Percentiles rank a stretch among this genome's conserved stretches.
phyloP scores from a whole-genome alignment of 106 monocot genomes.

The Agapanthus africanus region DNA sequence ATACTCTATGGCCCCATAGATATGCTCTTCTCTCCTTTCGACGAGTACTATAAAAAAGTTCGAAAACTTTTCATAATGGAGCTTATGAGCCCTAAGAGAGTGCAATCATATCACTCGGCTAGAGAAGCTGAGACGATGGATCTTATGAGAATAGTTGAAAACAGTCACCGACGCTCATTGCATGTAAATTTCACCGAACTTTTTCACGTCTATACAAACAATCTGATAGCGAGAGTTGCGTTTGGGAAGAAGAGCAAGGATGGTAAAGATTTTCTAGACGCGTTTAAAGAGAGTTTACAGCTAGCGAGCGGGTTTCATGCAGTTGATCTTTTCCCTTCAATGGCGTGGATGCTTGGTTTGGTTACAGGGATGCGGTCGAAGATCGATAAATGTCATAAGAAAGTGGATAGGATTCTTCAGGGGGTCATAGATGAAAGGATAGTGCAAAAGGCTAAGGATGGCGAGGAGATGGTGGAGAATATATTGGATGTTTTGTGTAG shows the following conservation, averaged over 20 bases:
- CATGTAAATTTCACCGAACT: slow-evolving; percentile 7
- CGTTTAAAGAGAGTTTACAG: neutral
- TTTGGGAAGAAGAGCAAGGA: slow-evolving; percentile 8
- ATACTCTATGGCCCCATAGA: slow-evolving; percentile 6
- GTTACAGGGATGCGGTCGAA: slow-evolving; percentile 5
- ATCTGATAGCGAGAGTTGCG: neutral
- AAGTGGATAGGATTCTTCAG: slow-evolving; percentile 5
- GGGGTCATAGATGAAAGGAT: slow-evolving; percentile 4
- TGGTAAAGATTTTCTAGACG: neutral
- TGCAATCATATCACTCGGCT: neutral
- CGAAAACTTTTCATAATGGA: slow-evolving; percentile 6
- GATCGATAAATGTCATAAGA: slow-evolving; percentile 7
- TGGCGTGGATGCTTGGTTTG: neutral
- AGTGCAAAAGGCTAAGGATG: neutral
- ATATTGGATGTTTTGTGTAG: slow-evolving; percentile 6
- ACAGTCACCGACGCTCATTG: too few species aligned
- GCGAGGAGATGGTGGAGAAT: neutral
- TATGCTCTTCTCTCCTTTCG: slow-evolving; percentile 8
- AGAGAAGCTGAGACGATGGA: neutral
- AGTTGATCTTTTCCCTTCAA: slow-evolving; percentile 13
- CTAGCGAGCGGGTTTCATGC: slow-evolving; percentile 4
- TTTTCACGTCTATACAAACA: neutral
- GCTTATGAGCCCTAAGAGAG: slow-evolving; percentile 8
- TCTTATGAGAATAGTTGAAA: neutral
- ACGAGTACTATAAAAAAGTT: slow-evolving; percentile 9